phyloP scores from a whole-genome alignment of 1,284 basidiomycete species.

The Leccinum solheimii region DNA sequence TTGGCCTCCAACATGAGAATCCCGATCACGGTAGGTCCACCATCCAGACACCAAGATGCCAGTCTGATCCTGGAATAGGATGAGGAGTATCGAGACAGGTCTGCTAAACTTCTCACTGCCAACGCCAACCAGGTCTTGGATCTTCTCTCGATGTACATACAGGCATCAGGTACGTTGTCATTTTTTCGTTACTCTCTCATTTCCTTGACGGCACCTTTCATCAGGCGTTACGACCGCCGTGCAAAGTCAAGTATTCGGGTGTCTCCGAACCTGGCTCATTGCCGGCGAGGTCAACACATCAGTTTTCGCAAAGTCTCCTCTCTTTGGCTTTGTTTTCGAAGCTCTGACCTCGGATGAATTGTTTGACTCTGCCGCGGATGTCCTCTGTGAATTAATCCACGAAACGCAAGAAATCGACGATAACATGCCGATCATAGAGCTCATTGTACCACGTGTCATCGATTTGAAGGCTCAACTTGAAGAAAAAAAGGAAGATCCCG shows the following conservation, averaged over 20 bases:
- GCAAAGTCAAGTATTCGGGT: constrained; percentile 87
- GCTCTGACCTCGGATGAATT: constrained; percentile 83
- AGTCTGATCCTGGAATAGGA: constrained; percentile 48
- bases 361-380: constrained; percentile 92
- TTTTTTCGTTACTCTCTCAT: background rate
- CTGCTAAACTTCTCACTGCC: constrained; percentile 64
- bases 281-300: constrained; percentile 80
- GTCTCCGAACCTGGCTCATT: constrained; percentile 85
- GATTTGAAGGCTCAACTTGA: constrained; percentile 65
- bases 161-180: constrained; percentile 71
- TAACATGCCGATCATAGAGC: constrained; percentile 86
- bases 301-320: constrained; percentile 73
- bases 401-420: constrained; percentile 98
- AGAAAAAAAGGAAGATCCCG: constrained; percentile 73
- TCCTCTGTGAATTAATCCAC: constrained; percentile 93
- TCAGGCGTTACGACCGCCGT: constrained; percentile 82
- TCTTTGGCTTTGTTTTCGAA: constrained; percentile 85
- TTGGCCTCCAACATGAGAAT: constrained; percentile 84
- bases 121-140: constrained; percentile 78
- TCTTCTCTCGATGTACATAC: constrained; percentile 86
- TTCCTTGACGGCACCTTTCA: constrained; percentile 1
- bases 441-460: constrained; percentile 83
- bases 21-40: constrained; percentile 74
- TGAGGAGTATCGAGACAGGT: constrained; percentile 75
- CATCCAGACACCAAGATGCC: background rate